Evolutionary conservation across 352 stramenopile species (phyloP).

Genomic region (Lagenidium giganteum): DNA sequence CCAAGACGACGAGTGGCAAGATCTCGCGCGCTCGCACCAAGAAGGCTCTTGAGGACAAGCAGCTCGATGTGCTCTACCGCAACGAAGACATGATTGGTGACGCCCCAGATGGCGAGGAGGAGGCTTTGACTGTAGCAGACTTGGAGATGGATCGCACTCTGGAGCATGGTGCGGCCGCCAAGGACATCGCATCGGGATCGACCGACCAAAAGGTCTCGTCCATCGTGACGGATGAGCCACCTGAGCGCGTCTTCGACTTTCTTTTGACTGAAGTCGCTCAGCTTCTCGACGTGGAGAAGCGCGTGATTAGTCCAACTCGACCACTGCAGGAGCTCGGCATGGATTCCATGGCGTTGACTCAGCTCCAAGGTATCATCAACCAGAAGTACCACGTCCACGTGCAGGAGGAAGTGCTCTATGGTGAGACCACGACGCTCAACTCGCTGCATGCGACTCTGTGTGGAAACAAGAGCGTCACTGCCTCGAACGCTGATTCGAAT

Average conservation of each 20-base stretch:
- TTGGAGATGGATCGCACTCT: slow-evolving; percentile 25
- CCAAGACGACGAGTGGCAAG: slow-evolving; percentile 98
- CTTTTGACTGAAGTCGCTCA: slow-evolving; percentile 54
- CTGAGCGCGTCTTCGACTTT: slow-evolving; percentile 50
- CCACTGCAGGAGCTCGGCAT: slow-evolving; percentile 81
- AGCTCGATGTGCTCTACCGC: slow-evolving; percentile 62
- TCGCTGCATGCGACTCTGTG: slow-evolving; percentile 75
- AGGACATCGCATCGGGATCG: slow-evolving; percentile 12
- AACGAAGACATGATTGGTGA: slow-evolving; percentile 77
- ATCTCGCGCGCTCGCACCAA: slow-evolving; percentile 92
- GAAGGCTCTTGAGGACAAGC: slow-evolving; percentile 53
- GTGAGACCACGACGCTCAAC: slow-evolving; percentile 80
- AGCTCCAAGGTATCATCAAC: slow-evolving; percentile 93
- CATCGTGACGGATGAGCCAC: slow-evolving; percentile 44
- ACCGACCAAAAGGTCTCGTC: slow-evolving; percentile 27
- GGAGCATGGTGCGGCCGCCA: slow-evolving; percentile 3
- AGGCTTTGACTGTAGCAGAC: slow-evolving; percentile 12
- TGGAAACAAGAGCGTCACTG: slow-evolving; percentile 20
- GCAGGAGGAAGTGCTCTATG: slow-evolving; percentile 91
- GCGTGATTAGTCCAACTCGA: slow-evolving; percentile 39
- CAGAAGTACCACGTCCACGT: slow-evolving; percentile 88
- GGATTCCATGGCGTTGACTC: slow-evolving; percentile 93
- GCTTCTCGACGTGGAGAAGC: slow-evolving; percentile 43
- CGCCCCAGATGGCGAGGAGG: slow-evolving; percentile 28
- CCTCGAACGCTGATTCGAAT: slow-evolving; percentile 15